Base-by-base conservation (phyloP, 768 basidiomycete species). In the Suillus fuscotomentosus region DNA sequence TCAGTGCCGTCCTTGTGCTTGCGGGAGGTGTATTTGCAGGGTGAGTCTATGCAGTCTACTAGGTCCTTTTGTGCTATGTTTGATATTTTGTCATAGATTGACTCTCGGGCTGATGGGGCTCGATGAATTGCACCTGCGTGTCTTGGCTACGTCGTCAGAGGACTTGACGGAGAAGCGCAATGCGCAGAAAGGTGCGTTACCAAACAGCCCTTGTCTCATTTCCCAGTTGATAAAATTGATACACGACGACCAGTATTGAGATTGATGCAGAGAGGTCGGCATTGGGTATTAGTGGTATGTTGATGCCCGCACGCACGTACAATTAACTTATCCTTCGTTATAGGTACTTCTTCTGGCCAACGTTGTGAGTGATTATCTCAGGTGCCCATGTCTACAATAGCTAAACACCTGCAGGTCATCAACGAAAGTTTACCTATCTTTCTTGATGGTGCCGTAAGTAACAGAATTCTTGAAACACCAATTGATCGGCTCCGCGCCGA, bases 81-180 rank as follows among this genome's bases (percentile, higher is more conserved):
- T 53, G 3, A 61, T 51, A 13, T 72, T 31, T 10, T 9, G 17
- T 2, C 14, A 22, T 68, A 95, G 94, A 3, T 78, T 97, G 61
- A 97, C 95, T 0, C 86, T 97, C 36, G 95, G 94, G 1, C 81
- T 97, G 34, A 97, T 97, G 95, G 95, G 95, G 1, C 83, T 96
- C 20, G 95, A 97, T 67, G 92, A 95, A 65, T 84, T 97, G 17
- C 93, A 97, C 70, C 84, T 97, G 6, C 87, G 94, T 20, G 95
- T 97, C 4, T 81, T 97, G 48, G 82, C 93, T 0, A 83, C 87
- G 2, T 92, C 92, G 10, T 95, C 94, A 0, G 91, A 91, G n/a
- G 83, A 94, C 72, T 66, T 78, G 6, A 80, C 70, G 24, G 92
- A 96, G 75, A 84, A 85, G 69, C 68, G 71, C 47, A 91, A 94